phyloP scores from a whole-genome alignment of 768 basidiomycete species.

The Mycena pura region DNA sequence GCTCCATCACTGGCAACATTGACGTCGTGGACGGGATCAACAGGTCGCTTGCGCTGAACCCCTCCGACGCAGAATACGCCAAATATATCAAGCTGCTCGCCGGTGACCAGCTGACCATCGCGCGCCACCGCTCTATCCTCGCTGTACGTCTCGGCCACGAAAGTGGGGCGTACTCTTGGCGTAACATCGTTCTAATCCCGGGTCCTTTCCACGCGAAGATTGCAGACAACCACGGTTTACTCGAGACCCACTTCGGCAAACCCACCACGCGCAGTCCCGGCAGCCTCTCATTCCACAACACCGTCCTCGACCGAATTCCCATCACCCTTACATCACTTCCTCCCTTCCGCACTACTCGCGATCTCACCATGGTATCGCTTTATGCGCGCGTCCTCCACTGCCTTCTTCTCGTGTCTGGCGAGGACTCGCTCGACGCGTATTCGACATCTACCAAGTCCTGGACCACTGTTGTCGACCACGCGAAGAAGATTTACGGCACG shows the following conservation, averaged over 20 bases:
- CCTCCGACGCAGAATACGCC: background rate
- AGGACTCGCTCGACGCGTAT: conserved; percentile 12
- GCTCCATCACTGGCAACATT: conserved; percentile 22
- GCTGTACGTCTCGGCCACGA: conserved; percentile 21
- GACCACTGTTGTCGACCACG: background rate
- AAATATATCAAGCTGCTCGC: conserved; percentile 19
- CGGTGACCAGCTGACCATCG: conserved; percentile 28
- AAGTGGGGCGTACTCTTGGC: conserved; percentile 11
- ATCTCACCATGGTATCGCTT: conserved; percentile 36
- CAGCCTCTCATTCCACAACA: conserved; percentile 27
- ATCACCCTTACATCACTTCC: conserved; percentile 34
- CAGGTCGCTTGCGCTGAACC: conserved; percentile 5
- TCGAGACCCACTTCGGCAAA: conserved; percentile 28
- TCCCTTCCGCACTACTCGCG: conserved; percentile 35
- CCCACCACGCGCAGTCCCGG: conserved; percentile 18
- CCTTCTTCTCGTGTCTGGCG: conserved; percentile 26
- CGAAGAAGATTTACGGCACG: background rate
- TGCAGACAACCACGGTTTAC: conserved; percentile 26
- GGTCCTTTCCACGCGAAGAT: conserved; percentile 30
- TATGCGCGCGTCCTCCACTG: conserved; percentile 35
- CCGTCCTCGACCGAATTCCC: conserved; percentile 28
- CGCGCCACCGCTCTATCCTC: conserved; percentile 21
- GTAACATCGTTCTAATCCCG: conserved; percentile 18
- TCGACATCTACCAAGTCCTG: background rate
- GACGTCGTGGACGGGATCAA: conserved; percentile 27